Percentiles rank a stretch among this genome's conserved stretches.
Conservation (phyloP, 164 flowering plant species). For the Umbilicus rupestris region DNA sequence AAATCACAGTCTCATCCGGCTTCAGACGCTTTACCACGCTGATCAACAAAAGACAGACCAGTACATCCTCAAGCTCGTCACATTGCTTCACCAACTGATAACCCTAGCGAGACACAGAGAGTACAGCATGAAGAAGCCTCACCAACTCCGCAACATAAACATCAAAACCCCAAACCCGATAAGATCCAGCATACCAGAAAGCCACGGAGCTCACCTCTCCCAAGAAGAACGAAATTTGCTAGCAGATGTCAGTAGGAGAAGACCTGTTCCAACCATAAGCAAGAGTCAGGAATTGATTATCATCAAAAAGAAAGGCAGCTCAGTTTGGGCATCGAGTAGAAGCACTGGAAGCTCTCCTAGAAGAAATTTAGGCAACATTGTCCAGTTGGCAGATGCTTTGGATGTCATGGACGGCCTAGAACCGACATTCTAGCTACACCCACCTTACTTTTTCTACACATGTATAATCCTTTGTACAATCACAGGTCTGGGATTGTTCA, state of each 20-base stretch:
- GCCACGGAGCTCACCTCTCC: conserved; percentile 22
- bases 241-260: conserved; percentile 27
- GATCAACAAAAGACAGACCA: conserved; percentile 43
- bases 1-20: conserved; percentile 28
- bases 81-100: conserved; percentile 52
- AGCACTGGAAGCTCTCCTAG: conserved; percentile 52
- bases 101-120: conserved; percentile 33
- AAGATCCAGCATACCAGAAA: conserved; percentile 14
- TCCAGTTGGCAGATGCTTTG: conserved; percentile 18
- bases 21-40: conserved; percentile 72
- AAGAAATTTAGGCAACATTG: conserved; percentile 11
- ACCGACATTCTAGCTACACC: conserved; percentile 6
- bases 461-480: no score
- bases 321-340: conserved; percentile 28
- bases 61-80: conserved; percentile 49
- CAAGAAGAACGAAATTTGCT: conserved; percentile 39
- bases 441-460: no score
- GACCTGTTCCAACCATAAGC: conserved; percentile 34
- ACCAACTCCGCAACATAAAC: conserved; percentile 30
- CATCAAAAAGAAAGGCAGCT: conserved; percentile 16
- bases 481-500: not conserved
- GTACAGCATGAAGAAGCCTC: conserved; percentile 28
- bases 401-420: conserved; percentile 44
- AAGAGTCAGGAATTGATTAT: conserved; percentile 47
- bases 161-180: conserved; percentile 16